Evolutionary conservation across 2,329 filamentous ascomycete genomes (phyloP).

Genomic region (Cladobotryum mycophilum): DNA sequence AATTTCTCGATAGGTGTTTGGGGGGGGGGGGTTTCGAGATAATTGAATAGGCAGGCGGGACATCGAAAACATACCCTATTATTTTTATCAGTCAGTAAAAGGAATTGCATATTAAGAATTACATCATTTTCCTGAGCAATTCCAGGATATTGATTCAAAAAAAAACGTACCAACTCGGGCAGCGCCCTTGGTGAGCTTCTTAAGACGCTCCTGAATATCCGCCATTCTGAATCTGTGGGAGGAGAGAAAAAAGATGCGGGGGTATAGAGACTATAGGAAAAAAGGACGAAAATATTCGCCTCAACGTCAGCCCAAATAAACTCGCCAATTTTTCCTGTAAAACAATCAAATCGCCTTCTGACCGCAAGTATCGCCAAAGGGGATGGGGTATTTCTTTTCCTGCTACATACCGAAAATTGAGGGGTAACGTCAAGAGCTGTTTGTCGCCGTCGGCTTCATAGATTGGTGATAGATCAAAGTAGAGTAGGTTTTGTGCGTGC

Average conservation of each 20-base stretch:
- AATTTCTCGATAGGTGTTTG: background rate
- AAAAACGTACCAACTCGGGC: slow-evolving; percentile 60
- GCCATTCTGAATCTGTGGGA: slow-evolving; percentile 39
- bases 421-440: slow-evolving; percentile 28
- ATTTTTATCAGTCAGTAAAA: no score
- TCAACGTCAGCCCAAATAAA: background rate
- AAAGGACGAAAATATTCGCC: slow-evolving; percentile 3
- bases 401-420: slow-evolving; percentile 15
- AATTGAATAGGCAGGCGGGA: background rate
- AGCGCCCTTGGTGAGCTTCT: slow-evolving; percentile 48
- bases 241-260: slow-evolving; percentile 20
- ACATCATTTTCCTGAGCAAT: background rate
- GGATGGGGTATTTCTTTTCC: background rate
- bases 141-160: slow-evolving; percentile 18
- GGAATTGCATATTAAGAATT: no score
- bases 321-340: background rate
- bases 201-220: slow-evolving; percentile 53
- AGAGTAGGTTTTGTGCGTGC: slow-evolving; percentile 40
- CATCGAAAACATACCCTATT: background rate
- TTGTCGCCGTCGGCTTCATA: slow-evolving; percentile 30
- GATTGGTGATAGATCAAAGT: slow-evolving; percentile 30
- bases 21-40: background rate
- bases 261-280: no score
- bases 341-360: background rate
- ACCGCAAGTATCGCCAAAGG: background rate